Base-by-base conservation (phyloP, 2,329 filamentous ascomycete species). In the Claviceps paspali region DNA sequence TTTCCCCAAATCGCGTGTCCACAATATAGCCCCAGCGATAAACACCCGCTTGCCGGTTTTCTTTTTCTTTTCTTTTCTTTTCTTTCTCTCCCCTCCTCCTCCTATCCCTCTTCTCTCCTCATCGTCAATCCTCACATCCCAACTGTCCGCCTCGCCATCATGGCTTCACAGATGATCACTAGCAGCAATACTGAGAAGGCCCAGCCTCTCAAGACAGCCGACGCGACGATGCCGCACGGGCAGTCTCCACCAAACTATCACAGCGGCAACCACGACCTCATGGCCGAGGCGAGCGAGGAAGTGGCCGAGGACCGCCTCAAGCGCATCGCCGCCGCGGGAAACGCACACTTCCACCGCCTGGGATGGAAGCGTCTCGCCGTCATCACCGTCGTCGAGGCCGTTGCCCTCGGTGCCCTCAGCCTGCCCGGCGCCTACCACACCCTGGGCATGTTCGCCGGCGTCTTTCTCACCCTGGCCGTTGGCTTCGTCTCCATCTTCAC, bases 321-420 rank as follows among this genome's bases (percentile, higher is more conserved):
- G 48, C 53, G 59, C 21, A 64, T 60, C 43, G 55, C 56, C 10
- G 57, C 56, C 6, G 49, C 63, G 45, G 67, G 66, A 38, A 50
- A 56, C 34, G 63, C 62, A 11, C 61, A 67, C 38, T 73, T 72
- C 50, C 55, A 68, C 43, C 63, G 64, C 28, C 61, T 73, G 17
- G 68, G 68, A 37, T 73, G 68, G 68, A 72, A 71, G 50, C 65
- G 68, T 9, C 59, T 73, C 26, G 70, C 67, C 2, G 53, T 72
- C 17, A 61, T 73, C 21, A 59, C 71, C 41, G 68, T 73, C 41
- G 68, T 73, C 47, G 67, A 71, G 52, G 68, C 68, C 38, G 69
- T 73, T 42, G 68, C 68, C 4, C 65, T 73, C 11, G 68, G 68
- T 33, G 61, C 58, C 41, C 54, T 73, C 36, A 66, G 64, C 42